Base-by-base conservation (phyloP, 257 asterid genomes). In the Solanum peruvianum region DNA sequence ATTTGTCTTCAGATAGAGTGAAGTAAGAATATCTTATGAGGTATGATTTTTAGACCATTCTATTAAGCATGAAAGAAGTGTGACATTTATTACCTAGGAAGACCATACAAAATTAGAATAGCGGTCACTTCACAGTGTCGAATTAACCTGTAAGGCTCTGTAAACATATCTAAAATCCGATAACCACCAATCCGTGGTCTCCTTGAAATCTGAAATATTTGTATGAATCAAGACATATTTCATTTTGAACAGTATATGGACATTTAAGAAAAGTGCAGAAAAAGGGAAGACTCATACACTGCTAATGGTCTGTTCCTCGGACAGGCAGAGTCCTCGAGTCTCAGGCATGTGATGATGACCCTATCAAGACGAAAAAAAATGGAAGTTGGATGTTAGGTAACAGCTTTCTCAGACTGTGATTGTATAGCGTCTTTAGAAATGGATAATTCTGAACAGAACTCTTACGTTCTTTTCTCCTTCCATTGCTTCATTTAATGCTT, bases 401-500 rank as follows among this genome's bases (percentile, higher is more conserved):
- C 49, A 6, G 58, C 33, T 62, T 39, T 39, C 67, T 75, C 5
- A 11, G 35, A 3, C 2, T 8, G 70, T 35, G 18, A 35, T n/a
- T 78, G 31, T 85, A 8, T 15, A n/a, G 82, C 13, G 41, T 86
- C 49, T 45, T 6, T 71, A 52, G 37, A 76, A 88, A 33, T 20
- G 75, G 45, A 20, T 77, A 41, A 66, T 52, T 16, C 42, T 44
- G 84, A 88, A 86, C 83, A 88, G 39, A 27, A 35, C 78, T 33
- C 91, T 87, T 92, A 97, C 99, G 85, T 93, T 90, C 86, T 95
- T 97, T 90, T 96, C 99, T 92, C 97, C 99, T 91, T 93, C 99
- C 94, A 97, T 92, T 90, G 99, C 99, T 89, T 96, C 99, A 78
- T 97, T 96, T 60, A 97, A 94, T 9, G 99, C 99, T 91, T 97